These are phyloP conservation scores for Sisymbrium altissimum DNA, from an alignment of 345 rosid species.

Conservation along the genomic window DNA sequence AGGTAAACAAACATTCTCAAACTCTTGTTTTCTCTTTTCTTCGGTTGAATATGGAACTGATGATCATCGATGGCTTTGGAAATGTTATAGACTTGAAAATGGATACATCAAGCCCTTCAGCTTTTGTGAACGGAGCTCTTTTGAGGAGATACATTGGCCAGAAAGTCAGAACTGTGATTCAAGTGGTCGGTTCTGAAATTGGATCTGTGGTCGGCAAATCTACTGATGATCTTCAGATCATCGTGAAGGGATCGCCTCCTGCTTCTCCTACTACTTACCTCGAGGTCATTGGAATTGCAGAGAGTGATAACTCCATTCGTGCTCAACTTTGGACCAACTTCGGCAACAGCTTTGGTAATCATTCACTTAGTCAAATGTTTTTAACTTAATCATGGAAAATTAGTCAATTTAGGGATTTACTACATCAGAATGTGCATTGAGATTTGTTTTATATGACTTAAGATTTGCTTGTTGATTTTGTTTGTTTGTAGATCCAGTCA, in stretches of 20 bases:
- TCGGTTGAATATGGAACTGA: background rate
- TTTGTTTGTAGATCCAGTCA: slow-evolving; percentile 48
- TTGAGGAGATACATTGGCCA: slow-evolving; percentile 55
- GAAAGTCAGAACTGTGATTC: slow-evolving; percentile 71
- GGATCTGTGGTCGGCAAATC: slow-evolving; percentile 62
- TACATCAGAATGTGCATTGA: background rate
- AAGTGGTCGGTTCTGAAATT: slow-evolving; percentile 53
- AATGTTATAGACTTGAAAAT: slow-evolving; percentile 30
- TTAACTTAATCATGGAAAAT: too few relatives aligned
- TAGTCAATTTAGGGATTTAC: too few relatives aligned
- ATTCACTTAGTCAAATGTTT: too few relatives aligned
- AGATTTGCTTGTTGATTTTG: background rate
- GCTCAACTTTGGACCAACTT: slow-evolving; percentile 79
- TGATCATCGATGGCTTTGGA: background rate
- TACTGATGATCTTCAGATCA: slow-evolving; percentile 60
- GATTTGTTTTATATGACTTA: background rate
- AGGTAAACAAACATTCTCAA: background rate
- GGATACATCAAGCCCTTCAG: slow-evolving; percentile 85
- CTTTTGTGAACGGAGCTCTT: slow-evolving; percentile 71
- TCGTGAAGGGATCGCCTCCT: slow-evolving; percentile 55
- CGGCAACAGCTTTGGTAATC: slow-evolving; percentile 67
- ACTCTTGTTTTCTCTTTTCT: background rate
- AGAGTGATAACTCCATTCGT: slow-evolving; percentile 49
- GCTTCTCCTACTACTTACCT: slow-evolving; percentile 55
- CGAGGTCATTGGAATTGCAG: slow-evolving; percentile 88